Conservation (phyloP, 768 basidiomycete species). For the Amyloporia xantha region DNA sequence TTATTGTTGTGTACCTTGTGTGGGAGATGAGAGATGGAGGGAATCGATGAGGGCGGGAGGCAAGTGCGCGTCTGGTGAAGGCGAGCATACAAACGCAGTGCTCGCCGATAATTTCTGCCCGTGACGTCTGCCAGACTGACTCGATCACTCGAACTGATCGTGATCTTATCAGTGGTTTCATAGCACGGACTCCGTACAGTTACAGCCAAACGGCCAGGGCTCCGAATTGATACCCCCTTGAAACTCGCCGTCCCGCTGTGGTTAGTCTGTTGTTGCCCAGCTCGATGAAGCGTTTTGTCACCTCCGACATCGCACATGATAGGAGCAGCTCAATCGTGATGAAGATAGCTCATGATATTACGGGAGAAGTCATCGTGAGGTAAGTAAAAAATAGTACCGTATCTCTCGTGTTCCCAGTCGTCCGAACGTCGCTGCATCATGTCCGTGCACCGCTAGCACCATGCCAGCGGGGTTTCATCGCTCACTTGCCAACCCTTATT, state of each 20-base stretch:
- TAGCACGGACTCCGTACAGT: not conserved
- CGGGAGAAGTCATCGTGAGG: not conserved
- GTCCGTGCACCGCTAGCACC: too few species aligned
- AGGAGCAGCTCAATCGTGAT: not conserved
- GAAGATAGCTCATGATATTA: not conserved
- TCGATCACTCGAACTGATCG: not conserved
- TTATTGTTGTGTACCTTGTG: constrained; percentile 1
- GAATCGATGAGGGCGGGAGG: constrained; percentile 2
- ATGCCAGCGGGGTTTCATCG: too few species aligned
- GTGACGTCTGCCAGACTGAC: constrained; percentile 1
- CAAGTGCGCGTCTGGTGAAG: not conserved
- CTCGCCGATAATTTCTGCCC: not conserved
- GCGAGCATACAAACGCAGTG: constrained; percentile 2
- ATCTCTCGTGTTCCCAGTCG: not conserved
- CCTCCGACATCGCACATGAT: too few species aligned
- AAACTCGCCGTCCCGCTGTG: too few species aligned
- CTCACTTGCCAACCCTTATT: too few species aligned
- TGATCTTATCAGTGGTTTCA: not conserved
- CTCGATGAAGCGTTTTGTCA: too few species aligned
- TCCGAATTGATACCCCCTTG: not conserved
- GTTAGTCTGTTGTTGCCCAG: too few species aligned
- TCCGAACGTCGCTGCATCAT: not conserved
- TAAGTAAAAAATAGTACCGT: not conserved
- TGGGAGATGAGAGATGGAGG: not conserved
- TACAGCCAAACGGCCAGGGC: not conserved